Conservation (phyloP, 2,329 filamentous ascomycete genomes). For the Rugonectria rugulosa region DNA sequence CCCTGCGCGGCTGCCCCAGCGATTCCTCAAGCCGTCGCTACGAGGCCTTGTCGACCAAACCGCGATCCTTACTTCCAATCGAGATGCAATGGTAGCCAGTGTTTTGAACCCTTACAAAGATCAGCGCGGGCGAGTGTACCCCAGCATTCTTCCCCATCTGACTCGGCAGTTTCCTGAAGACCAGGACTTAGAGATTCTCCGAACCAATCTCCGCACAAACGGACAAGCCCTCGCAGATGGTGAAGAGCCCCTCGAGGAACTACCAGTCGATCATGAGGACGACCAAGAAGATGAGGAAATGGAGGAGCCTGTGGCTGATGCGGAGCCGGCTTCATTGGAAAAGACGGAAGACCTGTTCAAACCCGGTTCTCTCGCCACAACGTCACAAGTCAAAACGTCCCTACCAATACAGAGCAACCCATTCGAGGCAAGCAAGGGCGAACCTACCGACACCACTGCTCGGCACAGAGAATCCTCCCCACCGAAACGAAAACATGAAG, state of each 20-base stretch:
- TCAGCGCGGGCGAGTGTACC: constrained; percentile 67
- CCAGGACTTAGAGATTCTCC: constrained; percentile 74
- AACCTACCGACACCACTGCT: constrained; percentile 21
- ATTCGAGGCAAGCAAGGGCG: constrained; percentile 41
- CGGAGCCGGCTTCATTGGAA: constrained; percentile 40
- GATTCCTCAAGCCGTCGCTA: constrained; percentile 72
- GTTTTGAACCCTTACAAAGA: constrained; percentile 79
- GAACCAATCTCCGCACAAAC: constrained; percentile 61
- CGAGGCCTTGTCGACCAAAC: constrained; percentile 82
- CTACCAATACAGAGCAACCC: constrained; percentile 46
- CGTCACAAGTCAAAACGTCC: constrained; percentile 32
- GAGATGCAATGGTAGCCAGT: constrained; percentile 79
- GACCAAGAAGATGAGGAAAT: constrained; percentile 48
- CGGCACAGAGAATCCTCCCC: constrained; percentile 38
- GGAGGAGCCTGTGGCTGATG: constrained; percentile 48
- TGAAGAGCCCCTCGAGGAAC: constrained; percentile 32
- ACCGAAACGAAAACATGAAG: constrained; percentile 51
- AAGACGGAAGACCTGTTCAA: constrained; percentile 31
- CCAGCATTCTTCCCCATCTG: constrained; percentile 83
- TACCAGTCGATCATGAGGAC: constrained; percentile 39
- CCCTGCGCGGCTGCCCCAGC: constrained; percentile 69
- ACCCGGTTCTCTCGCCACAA: constrained; percentile 27
- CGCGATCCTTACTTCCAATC: constrained; percentile 74
- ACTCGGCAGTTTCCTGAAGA: constrained; percentile 69
- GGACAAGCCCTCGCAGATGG: constrained; percentile 33